These are phyloP conservation scores for Russula olivacea DNA, from an alignment of 768 basidiomycete species.

Conservation along the genomic window DNA sequence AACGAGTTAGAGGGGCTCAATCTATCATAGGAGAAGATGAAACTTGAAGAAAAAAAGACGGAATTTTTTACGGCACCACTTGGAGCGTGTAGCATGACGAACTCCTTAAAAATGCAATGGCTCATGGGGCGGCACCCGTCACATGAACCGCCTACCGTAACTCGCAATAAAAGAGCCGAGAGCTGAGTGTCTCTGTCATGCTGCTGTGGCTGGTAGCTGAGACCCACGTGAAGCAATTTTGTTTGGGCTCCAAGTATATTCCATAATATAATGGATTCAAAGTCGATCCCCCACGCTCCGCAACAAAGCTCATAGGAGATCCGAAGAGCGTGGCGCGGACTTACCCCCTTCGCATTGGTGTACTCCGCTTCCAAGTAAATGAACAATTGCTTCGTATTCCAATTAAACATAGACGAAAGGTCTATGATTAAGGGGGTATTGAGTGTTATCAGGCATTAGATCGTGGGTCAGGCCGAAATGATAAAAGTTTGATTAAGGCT, in stretches of 20 bases:
- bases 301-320: background rate
- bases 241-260: background rate
- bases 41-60: background rate
- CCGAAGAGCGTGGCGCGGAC: constrained; percentile 29
- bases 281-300: background rate
- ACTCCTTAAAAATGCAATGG: background rate
- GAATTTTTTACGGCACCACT: background rate
- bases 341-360: constrained; percentile 61
- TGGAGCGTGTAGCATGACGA: background rate
- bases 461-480: background rate
- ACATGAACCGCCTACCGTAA: background rate
- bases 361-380: constrained; percentile 85
- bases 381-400: constrained; percentile 97
- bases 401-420: constrained; percentile 77
- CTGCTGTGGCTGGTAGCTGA: background rate
- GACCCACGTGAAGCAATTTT: background rate
- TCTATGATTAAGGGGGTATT: constrained; percentile 41
- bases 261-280: background rate
- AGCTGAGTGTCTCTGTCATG: background rate
- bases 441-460: background rate
- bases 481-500: background rate
- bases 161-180: background rate
- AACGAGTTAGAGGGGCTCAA: constrained; percentile 10
- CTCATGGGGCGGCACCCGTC: background rate
- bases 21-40: no score